Conservation (phyloP, 768 basidiomycete genomes). For the Leccinellum rugosiceps region DNA sequence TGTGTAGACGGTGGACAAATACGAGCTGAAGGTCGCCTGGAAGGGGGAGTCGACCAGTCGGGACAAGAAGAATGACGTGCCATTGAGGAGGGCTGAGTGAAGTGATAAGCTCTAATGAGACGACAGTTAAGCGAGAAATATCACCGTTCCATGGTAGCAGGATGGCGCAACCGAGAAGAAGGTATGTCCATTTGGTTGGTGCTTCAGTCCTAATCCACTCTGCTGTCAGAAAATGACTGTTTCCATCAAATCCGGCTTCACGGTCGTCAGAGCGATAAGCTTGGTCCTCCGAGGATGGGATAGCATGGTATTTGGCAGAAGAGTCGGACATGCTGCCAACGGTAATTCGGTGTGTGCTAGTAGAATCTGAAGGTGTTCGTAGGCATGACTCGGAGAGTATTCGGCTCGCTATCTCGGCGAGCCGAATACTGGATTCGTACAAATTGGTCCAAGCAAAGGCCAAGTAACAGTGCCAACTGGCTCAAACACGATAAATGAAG, state of each 20-base stretch:
- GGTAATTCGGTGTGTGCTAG: neutral
- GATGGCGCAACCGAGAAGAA: slow-evolving; percentile 73
- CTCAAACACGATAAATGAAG: neutral
- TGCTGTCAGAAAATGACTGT: slow-evolving; percentile 22
- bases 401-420: neutral
- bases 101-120: slow-evolving; percentile 1
- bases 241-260: neutral
- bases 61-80: slow-evolving; percentile 75
- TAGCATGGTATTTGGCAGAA: slow-evolving; percentile 12
- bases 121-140: slow-evolving; percentile 12
- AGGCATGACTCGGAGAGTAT: neutral
- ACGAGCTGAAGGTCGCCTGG: slow-evolving; percentile 59
- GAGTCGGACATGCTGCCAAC: slow-evolving; percentile 9
- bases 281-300: slow-evolving; percentile 22
- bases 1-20: slow-evolving; percentile 61
- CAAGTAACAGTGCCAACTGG: neutral
- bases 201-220: slow-evolving; percentile 32
- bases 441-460: neutral
- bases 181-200: slow-evolving; percentile 60
- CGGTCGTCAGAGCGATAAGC: neutral
- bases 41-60: slow-evolving; percentile 60
- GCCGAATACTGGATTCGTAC: neutral
- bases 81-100: slow-evolving; percentile 77
- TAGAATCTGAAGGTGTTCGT: neutral
- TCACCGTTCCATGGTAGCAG: slow-evolving; percentile 90